Evolutionary conservation across 2,329 filamentous ascomycete species (phyloP), one percentile per base, ranked within the genome.

Genomic region (Xylariaceae sp.): DNA sequence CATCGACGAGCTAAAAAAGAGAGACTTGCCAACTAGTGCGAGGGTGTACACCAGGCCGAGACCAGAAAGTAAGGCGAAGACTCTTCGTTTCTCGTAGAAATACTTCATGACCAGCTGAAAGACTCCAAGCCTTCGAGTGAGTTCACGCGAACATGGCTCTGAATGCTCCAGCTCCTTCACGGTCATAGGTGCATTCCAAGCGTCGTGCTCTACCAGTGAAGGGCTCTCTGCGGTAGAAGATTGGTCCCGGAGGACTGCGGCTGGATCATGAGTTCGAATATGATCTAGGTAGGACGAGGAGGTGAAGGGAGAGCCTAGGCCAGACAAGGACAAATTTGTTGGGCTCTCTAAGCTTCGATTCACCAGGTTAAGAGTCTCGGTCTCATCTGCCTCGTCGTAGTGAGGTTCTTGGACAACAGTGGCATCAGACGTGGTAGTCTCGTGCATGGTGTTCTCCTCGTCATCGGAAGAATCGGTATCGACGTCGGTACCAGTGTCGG

Each of bases 401-500:
- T 56, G 51, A 15, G 60, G 64, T 13, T 58, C 63, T 11, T 67
- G 63, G 30, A 67, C 62, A 45, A 66, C 11, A 13, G 65, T 65
- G 49, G 56, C 52, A 51, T 61, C 61, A 13, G 63, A 55, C 17
- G 51, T 53, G 52, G 61, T 57, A 5, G 59, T 61, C n/a, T 67
- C 62, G 17, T 67, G 51, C 9, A 67, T 52, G n/a, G 59, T 64
- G 9, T 62, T 64, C 7, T 69, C 68, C 45, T 71, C 70, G 30
- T 75, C 74, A 15, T 77, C 75, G 30, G 81, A 77, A 3, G 74
- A 75, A 57, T 77, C 75, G 42, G 74, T 74, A 49, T 74, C 72
- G 56, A 70, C 73, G 39, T 82, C 78, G 34, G 80, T 80, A 13
- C 75, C 80, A 58, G 77, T 72, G 57, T 69, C 70, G 48, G 70